Conservation (phyloP, 2,329 filamentous ascomycete species). For the Aspergillus quadrilineatus region DNA sequence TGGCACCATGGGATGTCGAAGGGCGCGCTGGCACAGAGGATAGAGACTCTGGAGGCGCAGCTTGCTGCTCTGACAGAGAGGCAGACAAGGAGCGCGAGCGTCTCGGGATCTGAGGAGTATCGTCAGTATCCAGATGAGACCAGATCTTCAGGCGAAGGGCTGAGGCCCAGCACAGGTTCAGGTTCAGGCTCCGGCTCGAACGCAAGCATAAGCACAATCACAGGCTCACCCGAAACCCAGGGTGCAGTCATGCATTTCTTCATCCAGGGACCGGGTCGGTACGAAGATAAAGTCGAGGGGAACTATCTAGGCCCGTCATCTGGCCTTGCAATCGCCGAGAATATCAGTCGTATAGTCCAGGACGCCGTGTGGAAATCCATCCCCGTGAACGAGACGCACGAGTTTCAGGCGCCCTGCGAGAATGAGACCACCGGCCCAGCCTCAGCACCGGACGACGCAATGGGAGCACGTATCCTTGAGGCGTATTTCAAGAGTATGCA, state of each 20-base stretch:
- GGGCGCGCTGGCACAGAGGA: slow-evolving; percentile 22
- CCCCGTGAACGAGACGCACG: slow-evolving; percentile 11
- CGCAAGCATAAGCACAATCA: not conserved
- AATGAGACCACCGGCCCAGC: not conserved
- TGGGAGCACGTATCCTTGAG: slow-evolving; percentile 16
- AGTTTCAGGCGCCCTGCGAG: slow-evolving; percentile 1
- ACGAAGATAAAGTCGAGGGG: slow-evolving; percentile 5
- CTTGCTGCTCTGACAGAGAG: slow-evolving; percentile 11
- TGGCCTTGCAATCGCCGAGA: slow-evolving; percentile 19
- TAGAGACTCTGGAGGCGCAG: slow-evolving; percentile 22
- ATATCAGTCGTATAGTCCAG: slow-evolving; percentile 18
- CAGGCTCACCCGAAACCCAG: not conserved
- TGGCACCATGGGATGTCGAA: slow-evolving; percentile 31
- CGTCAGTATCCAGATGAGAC: too few relatives aligned
- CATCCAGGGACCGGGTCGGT: not conserved
- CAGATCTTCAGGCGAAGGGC: not conserved
- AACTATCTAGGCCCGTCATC: slow-evolving; percentile 22
- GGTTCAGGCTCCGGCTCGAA: not conserved
- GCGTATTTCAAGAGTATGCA: slow-evolving; percentile 26
- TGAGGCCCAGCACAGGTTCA: not conserved
- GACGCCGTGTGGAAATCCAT: slow-evolving; percentile 16
- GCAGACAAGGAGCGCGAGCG: not conserved
- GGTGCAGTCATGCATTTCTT: slow-evolving; percentile 9
- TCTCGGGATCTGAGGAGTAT: not conserved
- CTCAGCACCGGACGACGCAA: slow-evolving; percentile 15